Conservation (phyloP, 2,329 filamentous ascomycete genomes). For the Cladorrhinum sp. region DNA sequence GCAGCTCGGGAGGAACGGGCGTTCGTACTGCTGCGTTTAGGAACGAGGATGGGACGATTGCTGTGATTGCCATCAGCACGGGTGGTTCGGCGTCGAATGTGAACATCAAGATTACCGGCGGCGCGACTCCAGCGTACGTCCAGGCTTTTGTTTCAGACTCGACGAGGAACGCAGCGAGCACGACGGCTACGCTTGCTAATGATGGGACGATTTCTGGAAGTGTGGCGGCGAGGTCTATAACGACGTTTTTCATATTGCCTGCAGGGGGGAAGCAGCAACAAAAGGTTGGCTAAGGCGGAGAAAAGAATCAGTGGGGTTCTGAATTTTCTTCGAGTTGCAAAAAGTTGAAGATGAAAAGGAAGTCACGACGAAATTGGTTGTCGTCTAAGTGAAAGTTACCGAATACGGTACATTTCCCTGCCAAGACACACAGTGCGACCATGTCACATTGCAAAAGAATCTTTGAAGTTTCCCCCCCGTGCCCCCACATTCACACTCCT, state of each 20-base stretch:
- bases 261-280: neutral
- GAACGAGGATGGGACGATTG: conserved; percentile 38
- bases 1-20: conserved; percentile 28
- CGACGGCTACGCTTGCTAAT: conserved; percentile 20
- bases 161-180: conserved; percentile 26
- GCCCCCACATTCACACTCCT: neutral
- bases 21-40: conserved; percentile 36
- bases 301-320: too few species aligned
- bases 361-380: neutral
- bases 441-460: neutral
- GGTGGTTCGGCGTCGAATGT: conserved; percentile 19
- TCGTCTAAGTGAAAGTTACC: neutral
- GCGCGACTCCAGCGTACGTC: conserved; percentile 14
- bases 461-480: neutral
- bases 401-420: neutral
- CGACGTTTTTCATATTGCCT: conserved; percentile 22
- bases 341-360: too few species aligned
- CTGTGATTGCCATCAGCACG: conserved; percentile 36
- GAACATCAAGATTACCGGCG: conserved; percentile 21
- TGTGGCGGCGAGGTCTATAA: conserved; percentile 33
- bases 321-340: too few species aligned
- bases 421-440: neutral
- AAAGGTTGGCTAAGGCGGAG: neutral
- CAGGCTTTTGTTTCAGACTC: conserved; percentile 28
- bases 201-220: conserved; percentile 30